These are phyloP conservation scores for Podila epicladia DNA, from an alignment of 192 early-diverging fungal species.

Conservation along the genomic window DNA sequence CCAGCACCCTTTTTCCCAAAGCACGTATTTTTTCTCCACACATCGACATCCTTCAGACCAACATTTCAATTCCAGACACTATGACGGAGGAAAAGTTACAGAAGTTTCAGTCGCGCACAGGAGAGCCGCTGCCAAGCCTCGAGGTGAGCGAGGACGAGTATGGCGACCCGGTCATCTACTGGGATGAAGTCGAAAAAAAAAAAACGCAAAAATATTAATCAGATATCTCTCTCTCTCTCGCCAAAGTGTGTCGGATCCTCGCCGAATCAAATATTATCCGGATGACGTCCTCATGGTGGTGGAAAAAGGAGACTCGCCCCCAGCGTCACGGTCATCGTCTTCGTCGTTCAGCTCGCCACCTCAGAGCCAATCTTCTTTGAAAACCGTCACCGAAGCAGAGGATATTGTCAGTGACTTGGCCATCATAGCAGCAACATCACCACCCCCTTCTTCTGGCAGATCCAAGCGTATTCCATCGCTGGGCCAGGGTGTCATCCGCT, in stretches of 20 bases:
- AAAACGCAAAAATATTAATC: not conserved
- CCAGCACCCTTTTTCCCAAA: too few species aligned
- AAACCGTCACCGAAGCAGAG: not conserved
- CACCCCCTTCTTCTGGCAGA: not conserved
- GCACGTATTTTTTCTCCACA: too few species aligned
- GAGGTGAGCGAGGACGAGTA: not conserved
- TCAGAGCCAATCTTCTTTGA: not conserved
- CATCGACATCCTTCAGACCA: too few species aligned
- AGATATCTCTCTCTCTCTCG: not conserved
- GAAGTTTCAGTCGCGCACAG: too few species aligned
- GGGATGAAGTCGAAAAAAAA: not conserved
- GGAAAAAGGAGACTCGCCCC: not conserved
- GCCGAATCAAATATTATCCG: not conserved
- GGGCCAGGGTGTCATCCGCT: not conserved
- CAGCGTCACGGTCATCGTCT: not conserved
- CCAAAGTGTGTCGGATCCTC: not conserved
- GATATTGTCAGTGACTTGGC: not conserved
- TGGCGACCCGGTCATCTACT: not conserved
- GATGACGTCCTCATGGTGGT: not conserved
- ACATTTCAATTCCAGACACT: too few species aligned
- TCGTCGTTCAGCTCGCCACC: not conserved
- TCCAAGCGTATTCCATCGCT: not conserved
- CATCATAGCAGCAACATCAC: not conserved
- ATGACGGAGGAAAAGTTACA: too few species aligned
- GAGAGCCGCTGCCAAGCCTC: not conserved